Percentiles rank a stretch among this genome's conserved stretches.
Evolutionary conservation across 306 rosid species (phyloP).

Genomic region (Elaeagnus macrophylla): DNA sequence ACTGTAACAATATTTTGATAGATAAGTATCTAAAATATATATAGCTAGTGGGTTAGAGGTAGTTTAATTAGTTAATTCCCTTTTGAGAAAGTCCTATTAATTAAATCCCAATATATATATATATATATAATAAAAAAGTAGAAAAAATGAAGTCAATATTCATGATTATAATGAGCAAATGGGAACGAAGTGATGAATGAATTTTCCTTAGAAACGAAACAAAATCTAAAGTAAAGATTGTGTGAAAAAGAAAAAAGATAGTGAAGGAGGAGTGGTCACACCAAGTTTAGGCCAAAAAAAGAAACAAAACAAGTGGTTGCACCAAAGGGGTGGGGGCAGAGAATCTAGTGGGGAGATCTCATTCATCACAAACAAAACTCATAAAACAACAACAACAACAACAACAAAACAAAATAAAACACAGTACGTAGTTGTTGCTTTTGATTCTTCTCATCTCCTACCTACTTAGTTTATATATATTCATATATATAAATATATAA

Average conservation of each 20-base stretch:
- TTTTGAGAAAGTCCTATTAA: not conserved
- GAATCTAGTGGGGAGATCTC: slow-evolving; percentile 69
- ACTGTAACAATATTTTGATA: too few relatives aligned
- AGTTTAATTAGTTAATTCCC: too few relatives aligned
- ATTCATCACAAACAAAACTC: slow-evolving; percentile 28
- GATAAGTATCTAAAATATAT: too few relatives aligned
- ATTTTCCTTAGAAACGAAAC: slow-evolving; percentile 49
- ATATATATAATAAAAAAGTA: too few relatives aligned
- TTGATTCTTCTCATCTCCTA: slow-evolving; percentile 5
- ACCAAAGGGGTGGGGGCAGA: slow-evolving; percentile 50
- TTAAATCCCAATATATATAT: slow-evolving; percentile 13
- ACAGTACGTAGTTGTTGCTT: not conserved
- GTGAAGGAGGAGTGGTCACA: too few relatives aligned
- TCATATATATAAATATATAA: too few relatives aligned
- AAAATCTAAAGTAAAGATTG: slow-evolving; percentile 32
- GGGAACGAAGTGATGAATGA: slow-evolving; percentile 40
- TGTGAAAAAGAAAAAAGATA: slow-evolving; percentile 18
- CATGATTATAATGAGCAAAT: slow-evolving; percentile 52
- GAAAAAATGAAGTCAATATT: slow-evolving; percentile 48
- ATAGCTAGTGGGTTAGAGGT: too few relatives aligned
- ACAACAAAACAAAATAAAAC: slow-evolving; percentile 5
- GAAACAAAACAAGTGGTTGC: slow-evolving; percentile 46
- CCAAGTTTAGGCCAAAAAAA: too few relatives aligned
- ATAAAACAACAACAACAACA: slow-evolving; percentile 19
- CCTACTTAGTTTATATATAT: slow-evolving; percentile 4